Percentiles rank a stretch among this genome's conserved stretches.
Conservation (phyloP, 257 asterid genomes). For the Gentiana dahurica region DNA sequence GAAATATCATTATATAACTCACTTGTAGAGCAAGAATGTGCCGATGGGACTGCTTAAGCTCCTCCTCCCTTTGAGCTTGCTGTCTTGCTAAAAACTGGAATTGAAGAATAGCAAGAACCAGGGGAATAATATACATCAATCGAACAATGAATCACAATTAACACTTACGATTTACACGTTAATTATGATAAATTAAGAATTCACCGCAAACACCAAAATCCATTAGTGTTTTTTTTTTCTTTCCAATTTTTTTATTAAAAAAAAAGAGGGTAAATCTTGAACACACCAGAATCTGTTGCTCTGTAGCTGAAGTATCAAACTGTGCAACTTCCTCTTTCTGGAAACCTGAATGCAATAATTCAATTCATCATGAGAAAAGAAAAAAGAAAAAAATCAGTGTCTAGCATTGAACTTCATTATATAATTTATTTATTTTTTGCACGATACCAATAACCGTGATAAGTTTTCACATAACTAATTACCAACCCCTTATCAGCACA, state of each 20-base stretch:
- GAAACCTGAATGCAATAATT: conserved; percentile 34
- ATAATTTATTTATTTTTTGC: no score
- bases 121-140: not conserved
- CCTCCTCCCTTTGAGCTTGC: conserved; percentile 99
- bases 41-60: conserved; percentile 92
- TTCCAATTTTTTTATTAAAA: not conserved
- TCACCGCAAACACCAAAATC: no score
- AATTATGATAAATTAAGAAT: no score
- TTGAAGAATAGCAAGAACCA: conserved; percentile 14
- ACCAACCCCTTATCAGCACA: no score
- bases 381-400: not conserved
- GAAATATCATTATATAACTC: not conserved
- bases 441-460: not conserved
- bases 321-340: conserved; percentile 53
- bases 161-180: not conserved
- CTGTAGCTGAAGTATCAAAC: conserved; percentile 68
- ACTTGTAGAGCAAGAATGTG: conserved; percentile 93
- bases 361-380: conserved; percentile 9
- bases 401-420: conserved; percentile 2
- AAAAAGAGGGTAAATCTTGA: conserved; percentile 11
- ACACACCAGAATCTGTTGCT: conserved; percentile 91
- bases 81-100: conserved; percentile 96
- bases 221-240: not conserved
- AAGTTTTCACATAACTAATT: not conserved
- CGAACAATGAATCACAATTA: not conserved